Base-by-base conservation (phyloP, 169 alveolate species). In the Cryptosporidium parvum region DNA sequence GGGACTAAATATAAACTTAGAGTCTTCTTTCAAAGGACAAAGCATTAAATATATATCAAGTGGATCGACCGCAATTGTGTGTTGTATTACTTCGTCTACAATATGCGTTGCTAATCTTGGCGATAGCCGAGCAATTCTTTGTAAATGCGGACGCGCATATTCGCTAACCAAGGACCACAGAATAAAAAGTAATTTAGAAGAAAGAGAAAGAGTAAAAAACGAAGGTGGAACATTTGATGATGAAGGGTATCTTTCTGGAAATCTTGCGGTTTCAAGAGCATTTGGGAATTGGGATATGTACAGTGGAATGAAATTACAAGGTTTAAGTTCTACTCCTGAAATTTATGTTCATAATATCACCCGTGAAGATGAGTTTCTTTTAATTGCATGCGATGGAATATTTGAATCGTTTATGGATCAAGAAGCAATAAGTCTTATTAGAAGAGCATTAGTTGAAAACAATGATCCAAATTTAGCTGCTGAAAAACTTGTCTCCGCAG, bases 331-430 rank as follows among this genome's bases (percentile, higher is more conserved):
- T 75, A 94, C 85, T 52, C 94, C 94, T n/a, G 93, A 93, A 68
- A 59, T 93, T 18, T 86, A 89, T 80, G 53, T 71, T 69, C 89
- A 91, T 42, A 71, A 91, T 52, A 48, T 92, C 23, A 87, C 80
- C 44, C 85, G 69, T 61, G 94, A 91, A 80, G 95, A 93, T 68
- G 93, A 92, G 69, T 92, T 71, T 86, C 89, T 86, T 89, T 86
- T 59, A 69, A 86, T 86, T 58, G 92, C 93, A 68, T 93, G 87
- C 53, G 93, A 91, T 37, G 93, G 93, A 37, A 71, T 91, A 21
- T 91, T 91, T 71, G 93, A 91, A 61, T 86, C 91, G 42, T 29
- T 91, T 48, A 70, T 70, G 44, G 69, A 87, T 69, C 93, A 91
- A 53, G 93, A 91, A 70, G 93, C 89, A 31, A 84, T 91, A 21